Base-by-base conservation (phyloP, 768 basidiomycete species). In the Podaxis rugospora region DNA sequence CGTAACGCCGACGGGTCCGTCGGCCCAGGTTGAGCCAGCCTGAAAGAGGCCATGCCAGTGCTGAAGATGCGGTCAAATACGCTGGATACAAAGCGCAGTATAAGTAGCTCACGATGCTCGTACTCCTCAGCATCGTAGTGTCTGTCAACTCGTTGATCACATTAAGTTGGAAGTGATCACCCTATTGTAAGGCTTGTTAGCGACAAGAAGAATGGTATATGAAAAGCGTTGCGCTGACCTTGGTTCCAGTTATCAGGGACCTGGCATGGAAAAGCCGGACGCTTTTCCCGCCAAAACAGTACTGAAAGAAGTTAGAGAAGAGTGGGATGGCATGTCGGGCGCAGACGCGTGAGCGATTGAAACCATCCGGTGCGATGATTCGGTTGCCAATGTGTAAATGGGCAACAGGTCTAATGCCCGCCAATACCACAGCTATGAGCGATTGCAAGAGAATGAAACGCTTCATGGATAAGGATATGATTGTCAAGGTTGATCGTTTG, bases 351-450 rank as follows among this genome's bases (percentile, higher is more conserved):
- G 75, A 71, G 61, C 80, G 73, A 65, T 58, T 62, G 61, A 76
- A 81, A n/a, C 83, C 82, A 70, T 83, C 82, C 0, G 82, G 82
- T 1, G 78, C 28, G 39, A 83, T 76, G 21, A 69, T 64, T 57
- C 72, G 72, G 66, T 83, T 83, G 14, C 66, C 70, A 52, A 83
- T 71, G 54, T 73, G 65, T 3, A 83, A 66, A 40, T 77, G 66
- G 4, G 72, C 66, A 35, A 52, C 62, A 7, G 73, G 73, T 0
- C 73, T 71, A 51, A 74, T 69, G 4, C 69, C 66, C 7, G 65
- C 71, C 23, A 61, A 61, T 4, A 51, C 64, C 6, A 53, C 47
- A n/a, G 64, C 23, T 7, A 52, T 37, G 28, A 65, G 9, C n/a
- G 47, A 37, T 10, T 28, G 51, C 4, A 59, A 28, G 28, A 59